Base-by-base conservation (phyloP, 371 early-diverging fungal species). In the Rhizopus stolonifer region DNA sequence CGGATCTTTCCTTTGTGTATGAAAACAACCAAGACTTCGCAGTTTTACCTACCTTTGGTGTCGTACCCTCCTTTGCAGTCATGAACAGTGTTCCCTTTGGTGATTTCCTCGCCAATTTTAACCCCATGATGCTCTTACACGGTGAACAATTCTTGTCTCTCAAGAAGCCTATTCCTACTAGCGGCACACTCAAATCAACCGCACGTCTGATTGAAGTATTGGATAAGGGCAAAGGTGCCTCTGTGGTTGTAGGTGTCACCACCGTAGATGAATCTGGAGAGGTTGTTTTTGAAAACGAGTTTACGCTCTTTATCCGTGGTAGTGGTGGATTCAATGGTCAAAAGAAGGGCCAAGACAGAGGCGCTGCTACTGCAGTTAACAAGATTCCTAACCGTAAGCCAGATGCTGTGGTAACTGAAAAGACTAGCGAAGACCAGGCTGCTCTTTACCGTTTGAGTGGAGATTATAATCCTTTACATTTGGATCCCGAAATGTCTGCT, bases 51-150 rank as follows among this genome's bases (percentile, higher is more conserved):
- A 93, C 94, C 24, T 96, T 86, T 67, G 93, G 91, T 17, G 95
- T 97, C 34, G 82, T 95, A 49, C 89, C 95, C 3, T 83, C 87
- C n/a, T 90, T 96, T 67, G 63, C 70, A 25, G 75, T 80, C 45
- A 82, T 87, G 83, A 77, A 77, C 58, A 42, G 72, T 14, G 73
- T 89, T 38, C 83, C 86, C 11, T 85, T 93, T 54, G 84, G 82
- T 40, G 86, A 89, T 36, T 79, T 87, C 57, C 55, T 97, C 47
- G 94, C 93, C 15, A 70, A 89, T 54, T 98, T 93, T 76, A 94
- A 96, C 75, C 95, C 94, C 31, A 95, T 95, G 95, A 92, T 93
- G 93, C 82, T 98, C 57, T 81, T 98, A 52, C 99, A 98, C 71
- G 98, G 97, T 54, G 98, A 98, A 72, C 98, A 98, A 74, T 96